Conservation (phyloP, 2,329 filamentous ascomycete genomes). For the Coniella lustricola region DNA sequence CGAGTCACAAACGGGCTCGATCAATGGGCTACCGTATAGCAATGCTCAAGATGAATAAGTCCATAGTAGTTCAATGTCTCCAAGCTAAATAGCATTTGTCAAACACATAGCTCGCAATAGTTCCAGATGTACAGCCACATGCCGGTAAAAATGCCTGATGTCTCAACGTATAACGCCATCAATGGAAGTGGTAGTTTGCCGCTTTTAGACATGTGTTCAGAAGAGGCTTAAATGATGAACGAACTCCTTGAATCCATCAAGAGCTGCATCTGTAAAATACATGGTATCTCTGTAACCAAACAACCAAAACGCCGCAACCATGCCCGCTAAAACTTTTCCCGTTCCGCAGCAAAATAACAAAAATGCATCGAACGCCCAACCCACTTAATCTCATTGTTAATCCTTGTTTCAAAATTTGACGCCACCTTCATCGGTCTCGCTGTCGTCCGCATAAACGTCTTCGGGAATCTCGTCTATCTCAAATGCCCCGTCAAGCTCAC, state of each 20-base stretch:
- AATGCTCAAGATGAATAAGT: no score
- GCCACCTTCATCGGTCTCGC: constrained; percentile 23
- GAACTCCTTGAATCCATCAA: constrained; percentile 4
- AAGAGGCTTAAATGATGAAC: constrained; percentile 1
- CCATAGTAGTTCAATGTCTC: no score
- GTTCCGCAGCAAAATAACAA: background rate
- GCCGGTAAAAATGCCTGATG: no score
- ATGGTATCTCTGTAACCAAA: constrained; percentile 13
- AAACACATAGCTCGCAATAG: no score
- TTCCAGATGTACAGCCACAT: no score
- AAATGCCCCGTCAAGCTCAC: constrained; percentile 43
- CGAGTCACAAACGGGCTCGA: no score
- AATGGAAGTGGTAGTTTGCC: no score
- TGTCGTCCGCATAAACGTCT: constrained; percentile 25
- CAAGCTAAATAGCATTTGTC: no score
- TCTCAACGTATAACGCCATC: no score
- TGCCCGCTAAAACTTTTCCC: constrained; percentile 5
- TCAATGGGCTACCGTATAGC: no score
- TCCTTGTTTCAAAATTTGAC: background rate
- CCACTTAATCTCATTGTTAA: background rate
- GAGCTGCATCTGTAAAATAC: constrained; percentile 8
- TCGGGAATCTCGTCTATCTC: constrained; percentile 31
- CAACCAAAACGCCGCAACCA: constrained; percentile 11
- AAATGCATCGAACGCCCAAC: background rate
- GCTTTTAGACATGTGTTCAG: background rate